These are phyloP conservation scores for Stagonosporopsis cucurbitacearum DNA, from an alignment of 2,329 filamentous ascomycete genomes.

Conservation along the genomic window DNA sequence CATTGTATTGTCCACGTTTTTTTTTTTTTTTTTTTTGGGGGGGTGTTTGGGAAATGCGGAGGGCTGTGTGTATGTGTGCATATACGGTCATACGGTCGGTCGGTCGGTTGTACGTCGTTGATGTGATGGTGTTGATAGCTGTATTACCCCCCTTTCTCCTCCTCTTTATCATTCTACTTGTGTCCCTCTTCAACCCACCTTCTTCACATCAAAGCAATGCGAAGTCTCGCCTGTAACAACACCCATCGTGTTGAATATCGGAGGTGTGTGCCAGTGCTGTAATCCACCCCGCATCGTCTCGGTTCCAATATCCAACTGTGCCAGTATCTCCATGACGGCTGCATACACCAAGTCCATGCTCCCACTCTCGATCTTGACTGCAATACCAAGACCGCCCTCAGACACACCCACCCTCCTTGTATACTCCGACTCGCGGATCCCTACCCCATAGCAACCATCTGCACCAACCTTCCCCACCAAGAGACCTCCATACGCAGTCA, in stretches of 20 bases:
- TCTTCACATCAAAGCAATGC: not conserved
- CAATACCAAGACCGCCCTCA: not conserved
- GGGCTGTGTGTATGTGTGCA: too few relatives aligned
- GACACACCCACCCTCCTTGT: not conserved
- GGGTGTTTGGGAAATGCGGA: too few relatives aligned
- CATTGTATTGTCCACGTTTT: too few relatives aligned
- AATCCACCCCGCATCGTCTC: not conserved
- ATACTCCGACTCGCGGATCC: slow-evolving; percentile 28
- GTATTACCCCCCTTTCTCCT: too few relatives aligned
- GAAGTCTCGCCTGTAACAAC: not conserved
- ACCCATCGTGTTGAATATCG: not conserved
- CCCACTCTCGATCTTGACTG: not conserved
- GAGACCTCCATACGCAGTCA: slow-evolving; percentile 47
- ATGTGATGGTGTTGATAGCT: not conserved
- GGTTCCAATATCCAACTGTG: not conserved
- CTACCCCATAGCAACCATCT: slow-evolving; percentile 58
- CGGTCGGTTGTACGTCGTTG: too few relatives aligned
- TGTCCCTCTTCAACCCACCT: too few relatives aligned
- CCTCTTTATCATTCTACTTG: too few relatives aligned
- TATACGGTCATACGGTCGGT: too few relatives aligned
- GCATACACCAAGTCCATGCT: not conserved
- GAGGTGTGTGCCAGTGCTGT: not conserved
- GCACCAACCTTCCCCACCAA: slow-evolving; percentile 59
- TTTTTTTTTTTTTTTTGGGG: too few relatives aligned
- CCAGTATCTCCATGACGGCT: not conserved